Percentiles rank a stretch among this genome's conserved stretches.
Conservation (phyloP, 1,284 basidiomycete species). For the Wallemia hederae region DNA sequence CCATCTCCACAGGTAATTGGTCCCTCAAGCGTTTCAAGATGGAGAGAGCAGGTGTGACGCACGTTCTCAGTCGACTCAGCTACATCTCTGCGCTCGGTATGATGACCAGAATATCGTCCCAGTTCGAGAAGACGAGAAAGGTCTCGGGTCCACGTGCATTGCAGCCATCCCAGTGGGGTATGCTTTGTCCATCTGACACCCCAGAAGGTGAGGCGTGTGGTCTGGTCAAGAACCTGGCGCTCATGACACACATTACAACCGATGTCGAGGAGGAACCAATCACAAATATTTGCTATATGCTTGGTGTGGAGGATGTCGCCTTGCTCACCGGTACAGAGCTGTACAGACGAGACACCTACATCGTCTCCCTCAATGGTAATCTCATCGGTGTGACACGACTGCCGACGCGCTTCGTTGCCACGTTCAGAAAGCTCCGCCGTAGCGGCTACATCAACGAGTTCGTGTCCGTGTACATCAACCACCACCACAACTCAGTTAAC, state of each 20-base stretch:
- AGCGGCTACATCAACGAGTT: slow-evolving; percentile 85
- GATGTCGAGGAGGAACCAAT: slow-evolving; percentile 93
- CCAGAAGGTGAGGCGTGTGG: slow-evolving; percentile 99
- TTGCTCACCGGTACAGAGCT: slow-evolving; percentile 84
- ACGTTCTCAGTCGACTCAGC: slow-evolving; percentile 75
- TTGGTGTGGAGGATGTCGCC: slow-evolving; percentile 88
- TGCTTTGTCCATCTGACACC: slow-evolving; percentile 93
- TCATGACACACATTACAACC: slow-evolving; percentile 99
- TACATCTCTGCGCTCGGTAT: slow-evolving; percentile 97
- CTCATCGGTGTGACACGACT: slow-evolving; percentile 77
- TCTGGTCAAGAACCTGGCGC: slow-evolving; percentile 87
- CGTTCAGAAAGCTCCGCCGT: slow-evolving; percentile 73
- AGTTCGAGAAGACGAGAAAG: slow-evolving; percentile 98
- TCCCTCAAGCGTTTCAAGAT: slow-evolving; percentile 98
- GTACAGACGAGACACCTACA: slow-evolving; percentile 65
- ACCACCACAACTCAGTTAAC: slow-evolving; percentile 80
- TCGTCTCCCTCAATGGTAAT: slow-evolving; percentile 90
- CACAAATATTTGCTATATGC: slow-evolving; percentile 60
- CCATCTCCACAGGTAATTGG: slow-evolving; percentile 99
- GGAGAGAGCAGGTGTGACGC: slow-evolving; percentile 90
- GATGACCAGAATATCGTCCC: slow-evolving; percentile 95
- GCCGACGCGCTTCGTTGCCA: slow-evolving; percentile 56
- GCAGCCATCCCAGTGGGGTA: slow-evolving; percentile 97
- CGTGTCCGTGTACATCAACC: slow-evolving; percentile 86
- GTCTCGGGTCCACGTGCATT: slow-evolving; percentile 91